phyloP scores from a whole-genome alignment of 176 grass and related monocot genomes.

The Aegilops bicornis region DNA sequence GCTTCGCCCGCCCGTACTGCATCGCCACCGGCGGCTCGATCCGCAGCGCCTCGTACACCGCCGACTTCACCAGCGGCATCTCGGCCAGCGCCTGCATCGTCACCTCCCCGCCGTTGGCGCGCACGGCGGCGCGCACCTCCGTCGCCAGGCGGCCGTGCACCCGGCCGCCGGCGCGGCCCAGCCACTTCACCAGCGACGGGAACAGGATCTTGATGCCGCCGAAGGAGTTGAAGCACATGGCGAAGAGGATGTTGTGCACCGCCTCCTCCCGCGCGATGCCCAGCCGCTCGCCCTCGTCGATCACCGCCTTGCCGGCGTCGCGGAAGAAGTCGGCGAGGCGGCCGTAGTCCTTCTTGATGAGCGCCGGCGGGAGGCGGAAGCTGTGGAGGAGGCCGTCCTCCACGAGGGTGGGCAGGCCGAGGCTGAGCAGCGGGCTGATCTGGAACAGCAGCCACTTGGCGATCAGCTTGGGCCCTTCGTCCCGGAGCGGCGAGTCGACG shows the following conservation, averaged over 20 bases:
- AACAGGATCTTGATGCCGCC: slow-evolving; percentile 85
- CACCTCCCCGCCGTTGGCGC: slow-evolving; percentile 47
- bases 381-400: slow-evolving; percentile 85
- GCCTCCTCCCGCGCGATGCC: slow-evolving; percentile 78
- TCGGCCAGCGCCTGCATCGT: slow-evolving; percentile 63
- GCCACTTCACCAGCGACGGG: slow-evolving; percentile 69
- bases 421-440: slow-evolving; percentile 68
- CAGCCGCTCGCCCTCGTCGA: slow-evolving; percentile 78
- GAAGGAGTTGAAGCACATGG: slow-evolving; percentile 97
- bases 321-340: slow-evolving; percentile 81
- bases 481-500: slow-evolving; percentile 44
- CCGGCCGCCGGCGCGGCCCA: slow-evolving; percentile 75
- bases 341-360: slow-evolving; percentile 77
- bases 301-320: slow-evolving; percentile 39
- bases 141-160: slow-evolving; percentile 69
- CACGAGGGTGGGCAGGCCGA: slow-evolving; percentile 73
- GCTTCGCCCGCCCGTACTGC: slow-evolving; percentile 88
- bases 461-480: slow-evolving; percentile 70
- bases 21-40: slow-evolving; percentile 92
- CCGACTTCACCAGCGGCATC: slow-evolving; percentile 93
- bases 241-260: slow-evolving; percentile 94
- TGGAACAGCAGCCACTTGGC: slow-evolving; percentile 88
- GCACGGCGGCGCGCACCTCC: slow-evolving; percentile 75
- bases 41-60: slow-evolving; percentile 89
- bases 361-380: slow-evolving; percentile 76